Conservation (phyloP, 2,329 filamentous ascomycete genomes). For the Pseudogymnoascus sp. region DNA sequence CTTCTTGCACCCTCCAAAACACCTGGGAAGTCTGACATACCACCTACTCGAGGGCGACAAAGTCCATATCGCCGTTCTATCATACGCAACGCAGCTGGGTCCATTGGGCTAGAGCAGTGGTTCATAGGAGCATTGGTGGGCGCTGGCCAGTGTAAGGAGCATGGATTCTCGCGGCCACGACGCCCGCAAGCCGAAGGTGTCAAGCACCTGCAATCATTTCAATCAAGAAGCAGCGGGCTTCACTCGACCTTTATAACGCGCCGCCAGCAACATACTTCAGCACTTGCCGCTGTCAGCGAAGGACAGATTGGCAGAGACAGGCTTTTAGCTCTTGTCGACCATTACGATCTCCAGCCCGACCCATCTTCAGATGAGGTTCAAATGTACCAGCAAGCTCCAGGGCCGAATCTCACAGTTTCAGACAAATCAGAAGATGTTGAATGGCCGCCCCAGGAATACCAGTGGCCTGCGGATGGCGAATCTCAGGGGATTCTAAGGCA, state of each 20-base stretch:
- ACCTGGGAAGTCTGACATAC: conserved; percentile 13
- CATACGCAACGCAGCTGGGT: background rate
- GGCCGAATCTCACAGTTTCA: conserved; percentile 41
- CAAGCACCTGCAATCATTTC: conserved; percentile 6
- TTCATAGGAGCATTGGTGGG: conserved; percentile 26
- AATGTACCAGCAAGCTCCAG: conserved; percentile 44
- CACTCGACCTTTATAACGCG: background rate
- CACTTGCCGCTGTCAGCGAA: background rate
- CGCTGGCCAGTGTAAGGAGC: conserved; percentile 20
- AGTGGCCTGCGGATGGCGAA: conserved; percentile 23
- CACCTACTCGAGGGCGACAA: conserved; percentile 13
- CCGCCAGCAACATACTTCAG: conserved; percentile 7
- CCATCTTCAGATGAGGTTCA: conserved; percentile 32
- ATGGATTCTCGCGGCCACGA: background rate
- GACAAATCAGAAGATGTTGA: conserved; percentile 39
- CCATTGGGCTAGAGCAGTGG: conserved; percentile 24
- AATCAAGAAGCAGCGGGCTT: background rate
- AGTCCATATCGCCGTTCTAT: background rate
- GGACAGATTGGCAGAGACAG: conserved; percentile 30
- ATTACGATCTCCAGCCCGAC: conserved; percentile 39
- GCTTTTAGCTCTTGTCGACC: conserved; percentile 45
- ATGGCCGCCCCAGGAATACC: conserved; percentile 24
- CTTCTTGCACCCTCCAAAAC: conserved; percentile 22
- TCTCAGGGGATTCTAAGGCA: conserved; percentile 16
- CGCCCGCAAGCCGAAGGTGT: background rate